These are phyloP conservation scores for Cystofilobasidium bisporidii DNA, from an alignment of 768 basidiomycete genomes.

Conservation along the genomic window DNA sequence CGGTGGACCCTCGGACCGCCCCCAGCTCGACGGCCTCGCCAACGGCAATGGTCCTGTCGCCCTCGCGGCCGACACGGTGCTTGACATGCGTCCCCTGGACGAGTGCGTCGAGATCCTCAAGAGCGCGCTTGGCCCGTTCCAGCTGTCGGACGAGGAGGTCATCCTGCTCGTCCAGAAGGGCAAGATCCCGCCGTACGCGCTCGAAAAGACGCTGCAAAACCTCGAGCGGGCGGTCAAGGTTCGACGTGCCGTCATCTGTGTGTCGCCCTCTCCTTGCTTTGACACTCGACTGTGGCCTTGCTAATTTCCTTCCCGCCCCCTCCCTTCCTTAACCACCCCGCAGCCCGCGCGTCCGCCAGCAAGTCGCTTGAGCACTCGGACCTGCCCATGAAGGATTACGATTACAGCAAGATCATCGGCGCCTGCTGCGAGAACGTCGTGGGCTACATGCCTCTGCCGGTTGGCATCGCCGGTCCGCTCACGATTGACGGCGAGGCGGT, in stretches of 20 bases:
- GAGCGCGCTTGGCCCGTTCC: slow-evolving; percentile 41
- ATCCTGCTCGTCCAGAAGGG: slow-evolving; percentile 77
- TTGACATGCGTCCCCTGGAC: slow-evolving; percentile 50
- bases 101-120: slow-evolving; percentile 70
- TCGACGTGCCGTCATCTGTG: slow-evolving; percentile 80
- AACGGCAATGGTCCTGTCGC: slow-evolving; percentile 24
- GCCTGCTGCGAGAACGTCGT: slow-evolving; percentile 99
- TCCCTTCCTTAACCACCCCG: slow-evolving; percentile 4
- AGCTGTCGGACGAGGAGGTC: slow-evolving; percentile 81
- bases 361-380: slow-evolving; percentile 73
- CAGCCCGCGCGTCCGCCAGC: slow-evolving; percentile 75
- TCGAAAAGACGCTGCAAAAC: slow-evolving; percentile 90
- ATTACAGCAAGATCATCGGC: slow-evolving; percentile 86
- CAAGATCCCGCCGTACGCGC: slow-evolving; percentile 86
- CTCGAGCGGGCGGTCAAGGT: slow-evolving; percentile 77
- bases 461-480: slow-evolving; percentile 92
- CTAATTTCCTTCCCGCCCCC: slow-evolving; percentile 1
- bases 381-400: slow-evolving; percentile 74
- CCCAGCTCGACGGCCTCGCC: slow-evolving; percentile 18
- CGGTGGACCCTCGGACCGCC: slow-evolving; percentile 14
- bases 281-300: neutral
- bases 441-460: slow-evolving; percentile 89
- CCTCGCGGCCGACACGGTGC: slow-evolving; percentile 4
- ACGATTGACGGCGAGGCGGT: slow-evolving; percentile 72
- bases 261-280: slow-evolving; percentile 42